Evolutionary conservation across 139 green algal species (phyloP).

Genomic region (Volvox africanus): DNA sequence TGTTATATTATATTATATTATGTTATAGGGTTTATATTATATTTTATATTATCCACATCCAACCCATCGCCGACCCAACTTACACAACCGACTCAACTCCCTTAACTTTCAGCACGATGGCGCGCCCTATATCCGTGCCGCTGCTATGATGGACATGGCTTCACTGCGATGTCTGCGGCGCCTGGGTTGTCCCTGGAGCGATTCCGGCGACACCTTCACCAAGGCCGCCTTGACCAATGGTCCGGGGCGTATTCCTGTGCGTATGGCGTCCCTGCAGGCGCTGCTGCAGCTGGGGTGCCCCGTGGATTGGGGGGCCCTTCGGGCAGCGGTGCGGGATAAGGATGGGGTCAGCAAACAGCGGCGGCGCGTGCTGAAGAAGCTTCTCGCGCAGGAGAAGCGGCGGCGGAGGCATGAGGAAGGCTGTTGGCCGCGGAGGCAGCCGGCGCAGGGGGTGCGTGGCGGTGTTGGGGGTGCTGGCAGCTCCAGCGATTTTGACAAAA

Average conservation of each 20-base stretch:
- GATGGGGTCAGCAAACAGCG: background rate
- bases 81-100: too few species aligned
- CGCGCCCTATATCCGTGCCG: background rate
- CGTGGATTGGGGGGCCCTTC: background rate
- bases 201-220: conserved; percentile 1
- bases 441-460: background rate
- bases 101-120: background rate
- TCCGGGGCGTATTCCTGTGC: background rate
- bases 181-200: conserved; percentile 26
- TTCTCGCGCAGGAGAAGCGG: background rate
- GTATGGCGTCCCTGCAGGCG: background rate
- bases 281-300: background rate
- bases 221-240: background rate
- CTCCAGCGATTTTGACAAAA: background rate
- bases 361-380: background rate
- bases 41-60: background rate
- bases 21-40: background rate
- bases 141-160: background rate
- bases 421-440: background rate
- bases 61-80: background rate
- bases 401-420: background rate
- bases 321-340: background rate
- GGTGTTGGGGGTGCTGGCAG: background rate
- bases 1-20: background rate
- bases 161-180: background rate